Evolutionary conservation across 805 yeast species (phyloP).

Genomic region (Pichia membranifaciens): DNA sequence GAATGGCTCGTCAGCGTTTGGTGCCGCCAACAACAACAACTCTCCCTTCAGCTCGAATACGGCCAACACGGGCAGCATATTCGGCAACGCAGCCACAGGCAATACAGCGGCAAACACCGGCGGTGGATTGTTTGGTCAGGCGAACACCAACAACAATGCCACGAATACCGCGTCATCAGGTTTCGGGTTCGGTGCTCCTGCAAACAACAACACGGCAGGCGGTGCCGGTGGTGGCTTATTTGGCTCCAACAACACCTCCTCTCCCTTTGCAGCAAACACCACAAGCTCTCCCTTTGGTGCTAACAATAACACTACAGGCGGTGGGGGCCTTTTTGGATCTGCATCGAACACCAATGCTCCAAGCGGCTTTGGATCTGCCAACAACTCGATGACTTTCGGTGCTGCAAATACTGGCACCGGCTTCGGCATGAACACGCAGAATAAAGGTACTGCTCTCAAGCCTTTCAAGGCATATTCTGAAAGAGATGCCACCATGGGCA

Average conservation of each 20-base stretch:
- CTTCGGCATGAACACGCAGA: conserved; percentile 34
- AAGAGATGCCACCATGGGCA: conserved; percentile 58
- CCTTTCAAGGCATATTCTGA: conserved; percentile 70
- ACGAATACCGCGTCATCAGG: conserved; percentile 14
- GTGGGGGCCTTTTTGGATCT: conserved; percentile 14
- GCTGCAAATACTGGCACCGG: conserved; percentile 16
- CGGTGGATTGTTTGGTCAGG: conserved; percentile 18
- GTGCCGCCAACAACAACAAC: conserved; percentile 17
- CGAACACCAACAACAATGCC: conserved; percentile 22
- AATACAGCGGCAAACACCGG: conserved; percentile 18
- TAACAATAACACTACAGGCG: conserved; percentile 13
- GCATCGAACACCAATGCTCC: conserved; percentile 2
- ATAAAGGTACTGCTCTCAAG: conserved; percentile 57
- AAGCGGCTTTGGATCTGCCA: conserved; percentile 14
- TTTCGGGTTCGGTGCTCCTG: conserved; percentile 25
- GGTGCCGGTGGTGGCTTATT: conserved; percentile 26
- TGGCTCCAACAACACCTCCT: conserved; percentile 21
- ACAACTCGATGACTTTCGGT: conserved; percentile 6
- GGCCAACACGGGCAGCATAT: conserved; percentile 22
- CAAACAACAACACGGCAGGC: conserved; percentile 13
- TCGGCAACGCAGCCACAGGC: conserved; percentile 23
- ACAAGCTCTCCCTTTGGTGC: conserved; percentile 32
- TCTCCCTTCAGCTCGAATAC: conserved; percentile 18
- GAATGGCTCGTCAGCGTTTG: conserved; percentile 3
- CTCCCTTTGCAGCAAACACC: conserved; percentile 33